Evolutionary conservation across 306 rosid genomes (phyloP).

Genomic region (Phaseolus lunatus): DNA sequence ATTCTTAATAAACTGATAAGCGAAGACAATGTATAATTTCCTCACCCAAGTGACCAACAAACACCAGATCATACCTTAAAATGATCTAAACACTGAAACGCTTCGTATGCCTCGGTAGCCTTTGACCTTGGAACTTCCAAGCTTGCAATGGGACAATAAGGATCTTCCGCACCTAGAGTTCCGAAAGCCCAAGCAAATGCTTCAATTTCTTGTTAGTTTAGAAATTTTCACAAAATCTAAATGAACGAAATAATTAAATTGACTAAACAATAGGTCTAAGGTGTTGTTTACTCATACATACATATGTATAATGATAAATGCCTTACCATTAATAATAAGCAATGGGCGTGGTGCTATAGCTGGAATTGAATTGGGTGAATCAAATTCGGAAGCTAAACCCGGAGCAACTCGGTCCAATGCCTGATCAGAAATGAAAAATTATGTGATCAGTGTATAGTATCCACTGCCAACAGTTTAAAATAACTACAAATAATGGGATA

Average conservation of each 20-base stretch:
- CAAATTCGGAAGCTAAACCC: slow-evolving; percentile 79
- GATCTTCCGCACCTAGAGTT: slow-evolving; percentile 83
- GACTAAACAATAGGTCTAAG: too few species aligned
- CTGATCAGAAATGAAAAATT: slow-evolving; percentile 54
- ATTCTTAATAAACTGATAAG: too few species aligned
- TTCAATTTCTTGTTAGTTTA: too few species aligned
- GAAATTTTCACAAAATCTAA: too few species aligned
- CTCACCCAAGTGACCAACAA: too few species aligned
- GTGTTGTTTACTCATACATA: too few species aligned
- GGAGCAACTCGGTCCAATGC: slow-evolving; percentile 95
- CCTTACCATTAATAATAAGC: slow-evolving; percentile 76
- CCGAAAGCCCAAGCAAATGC: slow-evolving; percentile 29
- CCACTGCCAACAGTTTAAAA: slow-evolving; percentile 34
- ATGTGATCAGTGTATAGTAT: slow-evolving; percentile 19
- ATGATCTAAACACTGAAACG: slow-evolving; percentile 50
- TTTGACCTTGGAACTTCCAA: slow-evolving; percentile 53
- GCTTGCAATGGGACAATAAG: slow-evolving; percentile 74
- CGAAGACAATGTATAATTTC: too few species aligned
- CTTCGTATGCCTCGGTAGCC: slow-evolving; percentile 56
- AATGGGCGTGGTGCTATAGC: slow-evolving; percentile 80
- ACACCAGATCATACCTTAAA: slow-evolving; percentile 61
- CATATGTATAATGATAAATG: too few species aligned
- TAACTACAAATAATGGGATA: slow-evolving; percentile 16
- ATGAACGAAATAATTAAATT: too few species aligned
- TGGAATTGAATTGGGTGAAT: slow-evolving; percentile 74